Percentiles rank a stretch among this genome's conserved stretches.
phyloP scores from a whole-genome alignment of 1,284 basidiomycete genomes.

The Cutaneotrichosporon dermatis region DNA sequence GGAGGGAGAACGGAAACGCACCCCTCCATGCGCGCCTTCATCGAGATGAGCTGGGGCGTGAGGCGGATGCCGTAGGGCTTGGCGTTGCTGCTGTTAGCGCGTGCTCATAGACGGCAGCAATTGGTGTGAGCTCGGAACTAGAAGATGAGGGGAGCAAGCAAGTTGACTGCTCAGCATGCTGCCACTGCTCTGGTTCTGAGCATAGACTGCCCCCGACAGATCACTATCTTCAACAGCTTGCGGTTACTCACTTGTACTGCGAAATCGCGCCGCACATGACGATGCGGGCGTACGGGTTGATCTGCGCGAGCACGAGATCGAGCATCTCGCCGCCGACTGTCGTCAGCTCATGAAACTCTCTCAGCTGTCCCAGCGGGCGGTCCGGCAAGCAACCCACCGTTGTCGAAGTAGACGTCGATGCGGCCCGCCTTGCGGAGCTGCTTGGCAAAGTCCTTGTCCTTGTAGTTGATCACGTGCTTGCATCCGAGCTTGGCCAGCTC shows the following conservation, averaged over 20 bases:
- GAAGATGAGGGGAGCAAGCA: too few species aligned
- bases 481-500: slow-evolving; percentile 80
- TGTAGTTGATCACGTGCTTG: slow-evolving; percentile 82
- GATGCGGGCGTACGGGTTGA: slow-evolving; percentile 73
- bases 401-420: slow-evolving; percentile 79
- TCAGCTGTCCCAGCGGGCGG: neutral
- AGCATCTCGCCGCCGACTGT: slow-evolving; percentile 67
- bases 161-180: too few species aligned
- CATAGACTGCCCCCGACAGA: too few species aligned
- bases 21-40: slow-evolving; percentile 52
- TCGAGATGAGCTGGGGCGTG: slow-evolving; percentile 60
- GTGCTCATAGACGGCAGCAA: too few species aligned
- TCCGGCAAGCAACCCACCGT: slow-evolving; percentile 51
- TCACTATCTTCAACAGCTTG: too few species aligned
- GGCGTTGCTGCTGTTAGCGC: slow-evolving; percentile 11
- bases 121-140: too few species aligned
- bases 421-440: slow-evolving; percentile 54
- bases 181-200: neutral
- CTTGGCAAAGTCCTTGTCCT: slow-evolving; percentile 64
- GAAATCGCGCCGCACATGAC: slow-evolving; percentile 71
- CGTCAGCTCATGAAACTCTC: neutral
- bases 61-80: slow-evolving; percentile 44
- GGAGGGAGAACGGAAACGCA: slow-evolving; percentile 50
- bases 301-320: slow-evolving; percentile 64
- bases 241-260: slow-evolving; percentile 28